A percentile compares a stretch with the other conserved stretches of the same genome.
Evolutionary conservation across 2,329 filamentous ascomycete species (phyloP).

Genomic region (Salinomyces thailandicus): DNA sequence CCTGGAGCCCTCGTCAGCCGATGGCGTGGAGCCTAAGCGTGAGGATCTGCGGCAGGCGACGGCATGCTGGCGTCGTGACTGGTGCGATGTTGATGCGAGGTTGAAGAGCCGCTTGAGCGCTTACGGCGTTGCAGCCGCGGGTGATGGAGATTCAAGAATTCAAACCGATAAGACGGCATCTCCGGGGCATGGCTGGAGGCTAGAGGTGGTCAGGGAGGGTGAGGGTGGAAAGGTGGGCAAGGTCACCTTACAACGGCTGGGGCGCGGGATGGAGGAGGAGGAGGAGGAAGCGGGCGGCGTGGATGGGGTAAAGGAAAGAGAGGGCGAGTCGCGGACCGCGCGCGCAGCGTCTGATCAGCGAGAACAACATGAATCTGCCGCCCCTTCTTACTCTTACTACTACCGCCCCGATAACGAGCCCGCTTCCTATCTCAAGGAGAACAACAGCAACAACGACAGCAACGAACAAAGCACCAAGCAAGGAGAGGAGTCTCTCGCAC

Average conservation of each 20-base stretch:
- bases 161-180: slow-evolving; percentile 3
- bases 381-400: neutral
- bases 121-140: slow-evolving; percentile 17
- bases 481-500: no score
- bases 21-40: slow-evolving; percentile 6
- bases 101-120: slow-evolving; percentile 21
- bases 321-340: no score
- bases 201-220: slow-evolving; percentile 18
- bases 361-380: no score
- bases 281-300: neutral
- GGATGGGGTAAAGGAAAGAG: neutral
- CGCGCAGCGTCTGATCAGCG: no score
- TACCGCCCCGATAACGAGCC: neutral
- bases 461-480: neutral
- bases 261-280: slow-evolving; percentile 4
- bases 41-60: slow-evolving; percentile 21
- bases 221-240: slow-evolving; percentile 15
- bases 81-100: slow-evolving; percentile 25
- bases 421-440: neutral
- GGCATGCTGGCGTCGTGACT: slow-evolving; percentile 27
- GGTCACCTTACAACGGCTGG: slow-evolving; percentile 18
- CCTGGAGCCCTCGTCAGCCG: slow-evolving; percentile 2
- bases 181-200: slow-evolving; percentile 13
- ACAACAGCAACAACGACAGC: neutral
- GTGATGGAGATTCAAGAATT: slow-evolving; percentile 8